Evolutionary conservation across 129 eudicot species (phyloP).

Genomic region (Lonicera japonica): DNA sequence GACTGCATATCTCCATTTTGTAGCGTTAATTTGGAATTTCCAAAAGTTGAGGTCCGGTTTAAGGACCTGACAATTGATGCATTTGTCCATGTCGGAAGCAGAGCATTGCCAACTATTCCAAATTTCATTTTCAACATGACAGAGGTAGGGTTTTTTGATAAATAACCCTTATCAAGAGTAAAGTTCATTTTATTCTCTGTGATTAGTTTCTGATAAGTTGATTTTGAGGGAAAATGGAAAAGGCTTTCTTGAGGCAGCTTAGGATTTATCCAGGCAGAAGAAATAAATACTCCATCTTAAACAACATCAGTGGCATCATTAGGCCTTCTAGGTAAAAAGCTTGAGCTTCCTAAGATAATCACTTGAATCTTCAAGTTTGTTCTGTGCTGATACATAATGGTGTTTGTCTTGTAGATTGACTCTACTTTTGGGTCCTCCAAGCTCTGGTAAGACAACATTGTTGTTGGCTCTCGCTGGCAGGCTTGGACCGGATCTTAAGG

Average conservation of each 20-base stretch:
- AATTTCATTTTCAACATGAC: constrained; percentile 73
- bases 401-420: constrained; percentile 51
- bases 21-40: constrained; percentile 85
- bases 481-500: constrained; percentile 58
- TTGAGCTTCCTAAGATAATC: not conserved
- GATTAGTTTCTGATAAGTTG: constrained; percentile 14
- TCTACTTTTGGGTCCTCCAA: constrained; percentile 90
- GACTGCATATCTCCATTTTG: constrained; percentile 3
- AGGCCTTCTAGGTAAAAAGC: constrained; percentile 71
- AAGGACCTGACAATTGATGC: constrained; percentile 72
- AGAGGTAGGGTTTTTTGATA: constrained; percentile 48
- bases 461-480: constrained; percentile 95
- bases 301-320: constrained; percentile 63
- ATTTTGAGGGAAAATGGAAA: constrained; percentile 2
- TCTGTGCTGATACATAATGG: not conserved
- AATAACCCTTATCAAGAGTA: not conserved
- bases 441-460: constrained; percentile 90
- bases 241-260: constrained; percentile 66
- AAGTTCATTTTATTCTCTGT: not conserved
- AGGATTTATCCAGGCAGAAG: constrained; percentile 60
- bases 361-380: constrained; percentile 1
- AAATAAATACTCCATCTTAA: constrained; percentile 48
- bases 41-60: constrained; percentile 79
- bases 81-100: constrained; percentile 76
- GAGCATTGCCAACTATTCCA: constrained; percentile 93